phyloP scores from a whole-genome alignment of 1,139 yeast species.

The Kodamaea arcana region DNA sequence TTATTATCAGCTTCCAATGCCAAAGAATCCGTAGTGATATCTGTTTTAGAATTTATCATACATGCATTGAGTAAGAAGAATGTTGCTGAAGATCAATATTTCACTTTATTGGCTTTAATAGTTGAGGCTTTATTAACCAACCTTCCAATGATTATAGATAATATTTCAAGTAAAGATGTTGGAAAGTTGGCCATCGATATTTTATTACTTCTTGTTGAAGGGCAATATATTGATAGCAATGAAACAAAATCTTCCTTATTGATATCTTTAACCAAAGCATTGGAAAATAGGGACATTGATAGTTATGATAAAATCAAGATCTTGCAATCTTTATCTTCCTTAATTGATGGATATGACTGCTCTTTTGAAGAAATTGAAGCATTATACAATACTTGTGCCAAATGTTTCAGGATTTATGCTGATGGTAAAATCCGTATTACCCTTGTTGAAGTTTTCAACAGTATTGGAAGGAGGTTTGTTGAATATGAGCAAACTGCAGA shows the following conservation, averaged over 20 bases:
- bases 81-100: slow-evolving; percentile 40
- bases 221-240: slow-evolving; percentile 56
- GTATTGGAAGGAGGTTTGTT: slow-evolving; percentile 53
- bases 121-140: slow-evolving; percentile 53
- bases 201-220: slow-evolving; percentile 53
- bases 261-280: slow-evolving; percentile 54
- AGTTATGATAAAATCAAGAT: slow-evolving; percentile 55
- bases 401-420: slow-evolving; percentile 52
- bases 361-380: slow-evolving; percentile 49
- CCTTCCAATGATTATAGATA: slow-evolving; percentile 47
- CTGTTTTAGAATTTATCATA: slow-evolving; percentile 55
- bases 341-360: slow-evolving; percentile 53
- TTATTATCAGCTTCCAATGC: slow-evolving; percentile 53
- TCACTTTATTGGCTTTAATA: slow-evolving; percentile 49
- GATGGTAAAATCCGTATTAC: slow-evolving; percentile 60
- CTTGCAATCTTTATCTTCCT: slow-evolving; percentile 51
- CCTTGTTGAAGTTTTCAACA: slow-evolving; percentile 55
- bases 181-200: slow-evolving; percentile 51
- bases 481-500: slow-evolving; percentile 44
- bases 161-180: slow-evolving; percentile 44
- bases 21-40: slow-evolving; percentile 61
- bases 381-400: slow-evolving; percentile 54
- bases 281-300: slow-evolving; percentile 58
- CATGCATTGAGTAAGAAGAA: slow-evolving; percentile 36
- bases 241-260: slow-evolving; percentile 55